Conservation (phyloP, 257 asterid genomes). For the Penstemon eatonii region DNA sequence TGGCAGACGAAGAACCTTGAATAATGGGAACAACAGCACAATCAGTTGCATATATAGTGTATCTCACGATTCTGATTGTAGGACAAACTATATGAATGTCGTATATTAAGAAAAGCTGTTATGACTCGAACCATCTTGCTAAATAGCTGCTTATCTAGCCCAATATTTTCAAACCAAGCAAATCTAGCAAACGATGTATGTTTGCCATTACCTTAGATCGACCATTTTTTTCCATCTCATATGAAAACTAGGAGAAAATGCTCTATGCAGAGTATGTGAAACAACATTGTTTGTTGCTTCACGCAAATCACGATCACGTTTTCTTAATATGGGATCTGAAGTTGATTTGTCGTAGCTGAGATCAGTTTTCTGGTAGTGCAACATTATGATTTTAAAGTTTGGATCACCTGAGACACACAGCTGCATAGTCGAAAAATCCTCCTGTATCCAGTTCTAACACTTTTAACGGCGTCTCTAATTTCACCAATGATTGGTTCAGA, state of each 20-base stretch:
- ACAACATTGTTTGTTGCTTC: background rate
- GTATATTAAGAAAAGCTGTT: too few species aligned
- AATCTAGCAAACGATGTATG: too few species aligned
- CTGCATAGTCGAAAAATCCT: constrained; percentile 66
- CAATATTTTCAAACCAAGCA: background rate
- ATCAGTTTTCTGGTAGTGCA: too few species aligned
- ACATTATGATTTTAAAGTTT: constrained; percentile 34
- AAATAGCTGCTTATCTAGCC: background rate
- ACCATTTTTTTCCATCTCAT: too few species aligned
- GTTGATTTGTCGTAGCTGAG: background rate
- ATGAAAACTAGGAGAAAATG: background rate
- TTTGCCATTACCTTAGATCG: background rate
- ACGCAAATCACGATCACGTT: background rate
- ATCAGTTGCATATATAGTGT: too few species aligned
- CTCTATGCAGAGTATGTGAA: background rate
- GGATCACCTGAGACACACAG: constrained; percentile 51
- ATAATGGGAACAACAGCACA: too few species aligned
- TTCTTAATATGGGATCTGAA: background rate
- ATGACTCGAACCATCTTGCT: background rate
- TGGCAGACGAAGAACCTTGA: too few species aligned
- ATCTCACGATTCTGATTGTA: too few species aligned
- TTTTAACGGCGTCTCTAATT: constrained; percentile 45
- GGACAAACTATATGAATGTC: too few species aligned
- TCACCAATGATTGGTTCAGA: constrained; percentile 36
- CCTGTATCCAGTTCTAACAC: constrained; percentile 54